Evolutionary conservation across 805 yeast genomes (phyloP).

Genomic region (Danielia oregonensis): DNA sequence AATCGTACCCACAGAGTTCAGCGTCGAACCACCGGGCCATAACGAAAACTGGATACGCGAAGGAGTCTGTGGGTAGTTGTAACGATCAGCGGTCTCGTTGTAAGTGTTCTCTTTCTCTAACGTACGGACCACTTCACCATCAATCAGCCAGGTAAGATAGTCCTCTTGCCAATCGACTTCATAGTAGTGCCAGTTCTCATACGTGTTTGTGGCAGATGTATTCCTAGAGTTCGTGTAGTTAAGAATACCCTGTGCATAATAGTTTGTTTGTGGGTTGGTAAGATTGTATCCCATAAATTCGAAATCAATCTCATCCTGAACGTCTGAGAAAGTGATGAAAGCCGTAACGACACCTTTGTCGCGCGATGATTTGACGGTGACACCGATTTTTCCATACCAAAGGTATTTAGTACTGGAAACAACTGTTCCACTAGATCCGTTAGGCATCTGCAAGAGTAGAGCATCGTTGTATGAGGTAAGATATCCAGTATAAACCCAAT

Average conservation of each 20-base stretch:
- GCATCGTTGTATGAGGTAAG: slow-evolving; percentile 48
- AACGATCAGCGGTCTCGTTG: slow-evolving; percentile 56
- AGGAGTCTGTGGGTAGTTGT: slow-evolving; percentile 70
- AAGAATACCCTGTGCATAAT: slow-evolving; percentile 69
- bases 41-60: slow-evolving; percentile 66
- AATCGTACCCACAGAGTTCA: slow-evolving; percentile 57
- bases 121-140: slow-evolving; percentile 65
- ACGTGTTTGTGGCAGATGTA: slow-evolving; percentile 49
- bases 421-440: slow-evolving; percentile 70
- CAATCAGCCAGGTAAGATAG: slow-evolving; percentile 63
- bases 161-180: slow-evolving; percentile 83
- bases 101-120: slow-evolving; percentile 57
- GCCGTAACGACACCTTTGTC: slow-evolving; percentile 81
- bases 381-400: slow-evolving; percentile 84
- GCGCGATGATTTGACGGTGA: slow-evolving; percentile 69
- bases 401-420: slow-evolving; percentile 72
- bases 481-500: slow-evolving; percentile 71
- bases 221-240: slow-evolving; percentile 60
- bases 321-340: slow-evolving; percentile 74
- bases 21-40: slow-evolving; percentile 71
- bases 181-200: slow-evolving; percentile 67
- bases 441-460: slow-evolving; percentile 71
- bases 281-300: slow-evolving; percentile 81
- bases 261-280: slow-evolving; percentile 69
- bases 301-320: slow-evolving; percentile 86